These are phyloP conservation scores for Gastrodia elata DNA, from an alignment of 106 monocot genomes.

Conservation along the genomic window DNA sequence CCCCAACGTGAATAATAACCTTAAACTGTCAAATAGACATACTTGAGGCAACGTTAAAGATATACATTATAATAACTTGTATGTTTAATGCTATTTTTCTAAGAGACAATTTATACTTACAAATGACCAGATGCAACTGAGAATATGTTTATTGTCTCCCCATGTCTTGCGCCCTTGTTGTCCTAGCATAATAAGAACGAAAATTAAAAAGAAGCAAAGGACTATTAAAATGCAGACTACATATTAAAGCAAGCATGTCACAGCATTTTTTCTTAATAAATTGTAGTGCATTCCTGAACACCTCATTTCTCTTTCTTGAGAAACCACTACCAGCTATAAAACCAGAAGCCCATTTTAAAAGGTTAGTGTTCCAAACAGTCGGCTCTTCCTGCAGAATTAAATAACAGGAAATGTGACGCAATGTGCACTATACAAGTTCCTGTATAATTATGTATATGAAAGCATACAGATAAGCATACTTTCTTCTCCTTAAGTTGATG, in stretches of 20 bases:
- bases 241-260: conserved; percentile 1
- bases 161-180: conserved; percentile 40
- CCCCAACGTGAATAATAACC: not conserved
- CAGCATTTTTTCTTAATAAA: not conserved
- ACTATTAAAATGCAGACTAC: not conserved
- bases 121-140: conserved; percentile 97
- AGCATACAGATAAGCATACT: conserved; percentile 16
- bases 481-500: conserved; percentile 25
- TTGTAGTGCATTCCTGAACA: conserved; percentile 22
- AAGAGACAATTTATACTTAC: conserved; percentile 36
- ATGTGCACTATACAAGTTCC: not conserved
- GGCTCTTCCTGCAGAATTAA: conserved; percentile 33
- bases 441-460: not conserved
- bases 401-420: not conserved
- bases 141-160: conserved; percentile 91
- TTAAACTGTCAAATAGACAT: not conserved
- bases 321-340: conserved; percentile 64
- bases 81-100: too few relatives aligned
- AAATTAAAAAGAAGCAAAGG: not conserved
- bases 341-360: conserved; percentile 91
- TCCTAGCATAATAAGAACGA: not conserved
- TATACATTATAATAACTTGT: too few relatives aligned
- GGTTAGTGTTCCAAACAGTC: conserved; percentile 71
- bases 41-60: not conserved
- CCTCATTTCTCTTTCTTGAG: conserved; percentile 34